Evolutionary conservation across 208 protist species (phyloP).

Genomic region (Leishmania amazonensis): DNA sequence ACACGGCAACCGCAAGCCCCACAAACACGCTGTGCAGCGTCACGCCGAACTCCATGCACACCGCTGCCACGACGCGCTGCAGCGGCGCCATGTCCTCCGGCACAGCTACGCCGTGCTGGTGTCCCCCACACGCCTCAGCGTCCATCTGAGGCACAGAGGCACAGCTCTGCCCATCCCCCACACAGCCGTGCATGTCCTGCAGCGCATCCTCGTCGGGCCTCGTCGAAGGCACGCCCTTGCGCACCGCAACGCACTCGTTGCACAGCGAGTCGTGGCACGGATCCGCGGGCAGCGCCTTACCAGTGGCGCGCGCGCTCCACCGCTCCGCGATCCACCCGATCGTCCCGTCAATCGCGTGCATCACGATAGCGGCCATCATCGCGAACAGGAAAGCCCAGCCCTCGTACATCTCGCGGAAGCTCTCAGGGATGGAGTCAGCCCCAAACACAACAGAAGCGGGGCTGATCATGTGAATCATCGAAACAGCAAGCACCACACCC

Average conservation of each 20-base stretch:
- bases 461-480: constrained; percentile 60
- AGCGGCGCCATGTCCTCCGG: constrained; percentile 14
- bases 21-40: constrained; percentile 75
- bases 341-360: constrained; percentile 58
- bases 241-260: constrained; percentile 6
- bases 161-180: not conserved
- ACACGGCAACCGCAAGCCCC: constrained; percentile 52
- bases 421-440: constrained; percentile 39
- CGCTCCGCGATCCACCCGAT: constrained; percentile 29
- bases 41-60: constrained; percentile 73
- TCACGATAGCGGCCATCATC: constrained; percentile 51
- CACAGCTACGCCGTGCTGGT: constrained; percentile 23
- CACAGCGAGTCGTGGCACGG: constrained; percentile 12
- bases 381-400: constrained; percentile 59
- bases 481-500: constrained; percentile 60
- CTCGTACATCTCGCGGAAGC: constrained; percentile 45
- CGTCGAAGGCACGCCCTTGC: constrained; percentile 8
- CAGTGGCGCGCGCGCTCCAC: constrained; percentile 1
- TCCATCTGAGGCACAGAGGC: not conserved
- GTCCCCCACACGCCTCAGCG: constrained; percentile 13
- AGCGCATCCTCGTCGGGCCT: not conserved
- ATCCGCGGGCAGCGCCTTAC: not conserved
- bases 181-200: not conserved
- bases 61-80: constrained; percentile 38
- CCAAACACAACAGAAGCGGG: constrained; percentile 18